Evolutionary conservation across 495 filamentous ascomycete genomes (phyloP).

Genomic region (Peziza echinospora): DNA sequence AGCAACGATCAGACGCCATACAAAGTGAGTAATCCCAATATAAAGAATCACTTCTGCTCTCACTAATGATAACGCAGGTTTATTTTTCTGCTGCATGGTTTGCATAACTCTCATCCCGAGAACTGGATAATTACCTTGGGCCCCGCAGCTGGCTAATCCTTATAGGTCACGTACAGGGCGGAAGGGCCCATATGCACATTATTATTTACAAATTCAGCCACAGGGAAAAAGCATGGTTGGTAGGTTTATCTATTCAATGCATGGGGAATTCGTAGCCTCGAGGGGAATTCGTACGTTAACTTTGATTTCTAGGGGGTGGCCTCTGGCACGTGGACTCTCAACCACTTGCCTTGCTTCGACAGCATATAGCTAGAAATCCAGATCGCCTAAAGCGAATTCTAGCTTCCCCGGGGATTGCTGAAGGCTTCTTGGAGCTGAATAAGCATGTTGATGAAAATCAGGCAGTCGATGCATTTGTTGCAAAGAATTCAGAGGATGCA

Average conservation of each 20-base stretch:
- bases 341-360: slow-evolving; percentile 11
- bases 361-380: slow-evolving; percentile 10
- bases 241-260: slow-evolving; percentile 5
- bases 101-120: background rate
- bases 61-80: slow-evolving; percentile 5
- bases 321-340: slow-evolving; percentile 12
- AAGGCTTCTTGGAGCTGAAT: slow-evolving; percentile 11
- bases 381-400: slow-evolving; percentile 11
- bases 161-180: slow-evolving; percentile 17
- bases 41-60: background rate
- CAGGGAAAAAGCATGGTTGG: slow-evolving; percentile 11
- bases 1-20: slow-evolving; percentile 18
- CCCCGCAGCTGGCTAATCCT: background rate
- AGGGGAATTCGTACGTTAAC: background rate
- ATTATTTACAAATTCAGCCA: slow-evolving; percentile 14
- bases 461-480: slow-evolving; percentile 11
- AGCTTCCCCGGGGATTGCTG: slow-evolving; percentile 7
- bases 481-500: slow-evolving; percentile 14
- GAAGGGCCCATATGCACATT: slow-evolving; percentile 16
- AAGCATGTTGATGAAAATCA: slow-evolving; percentile 6
- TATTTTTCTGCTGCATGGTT: slow-evolving; percentile 17
- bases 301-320: slow-evolving; percentile 9
- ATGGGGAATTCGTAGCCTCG: background rate
- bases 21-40: slow-evolving; percentile 6
- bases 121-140: background rate